Base-by-base conservation (phyloP, 1,284 basidiomycete genomes). In the Lignosus rhinocerotis region DNA sequence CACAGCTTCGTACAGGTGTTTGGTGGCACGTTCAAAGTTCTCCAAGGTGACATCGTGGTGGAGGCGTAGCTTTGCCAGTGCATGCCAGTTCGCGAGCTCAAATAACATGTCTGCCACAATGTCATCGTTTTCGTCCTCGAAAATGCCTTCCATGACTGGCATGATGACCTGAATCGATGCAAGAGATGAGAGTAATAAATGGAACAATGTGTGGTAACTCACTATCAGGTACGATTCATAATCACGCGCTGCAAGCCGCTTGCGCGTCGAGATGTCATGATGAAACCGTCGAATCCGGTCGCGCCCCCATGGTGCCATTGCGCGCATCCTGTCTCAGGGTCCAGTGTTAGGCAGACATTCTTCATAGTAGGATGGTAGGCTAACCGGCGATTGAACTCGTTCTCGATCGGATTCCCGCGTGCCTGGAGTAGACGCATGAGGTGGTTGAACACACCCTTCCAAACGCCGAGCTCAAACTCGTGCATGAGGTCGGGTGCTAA, bases 401-500 rank as follows among this genome's bases (percentile, higher is more conserved):
- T 25, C 9, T 56, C 39, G 1, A 56, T 36, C 1, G 25, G 39
- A 14, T 58, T 51, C 0, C 46, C 47, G 3, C 52, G 58, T 0
- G 51, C 44, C 9, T 41, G 48, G 2, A 60, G 51, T 0, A 60
- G 25, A 1, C 55, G 47, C 14, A 59, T 25, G 31, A 68, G 56
- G 19, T 67, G 66, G 0, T 44, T 58, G 31, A 65, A 66, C 0
- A 52, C 53, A 0, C 48, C 58, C 50, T 66, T 77, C 75, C 76
- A 78, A 0, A 74, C 67, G 1, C 75, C 76, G 0, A 77, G 60
- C 56, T 77, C 74, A 32, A 74, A 65, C 55, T 78, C 72, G 51
- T 78, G 76, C 59, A 78, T 46, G 6, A 76, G 16, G 56, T 78
- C 76, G 0, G 71, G 66, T 0, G 70, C 67, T 1, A 79, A 63